Percentiles rank a stretch among this genome's conserved stretches.
Evolutionary conservation across 257 asterid species (phyloP).

Genomic region (Craterostigma plantagineum): DNA sequence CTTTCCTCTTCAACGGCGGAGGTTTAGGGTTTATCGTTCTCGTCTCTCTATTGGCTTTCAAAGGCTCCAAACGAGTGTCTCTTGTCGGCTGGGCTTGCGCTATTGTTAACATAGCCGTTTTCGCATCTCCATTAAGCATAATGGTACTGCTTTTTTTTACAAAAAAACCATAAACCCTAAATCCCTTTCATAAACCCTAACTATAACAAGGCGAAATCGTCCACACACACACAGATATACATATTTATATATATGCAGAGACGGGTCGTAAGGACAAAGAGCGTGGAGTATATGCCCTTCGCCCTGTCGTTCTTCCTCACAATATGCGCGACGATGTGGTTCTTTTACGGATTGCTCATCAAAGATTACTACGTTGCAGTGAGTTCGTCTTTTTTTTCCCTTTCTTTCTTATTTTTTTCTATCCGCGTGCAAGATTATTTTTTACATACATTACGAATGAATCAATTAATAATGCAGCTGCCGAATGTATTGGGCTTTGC

Average conservation of each 20-base stretch:
- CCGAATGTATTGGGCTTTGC: slow-evolving; percentile 1
- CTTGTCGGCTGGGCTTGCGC: background rate
- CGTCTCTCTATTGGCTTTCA: background rate
- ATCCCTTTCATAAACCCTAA: no score
- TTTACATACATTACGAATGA: background rate
- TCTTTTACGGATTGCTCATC: slow-evolving; percentile 3
- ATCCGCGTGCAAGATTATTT: no score
- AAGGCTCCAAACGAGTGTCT: background rate
- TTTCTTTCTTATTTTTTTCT: no score
- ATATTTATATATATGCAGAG: background rate
- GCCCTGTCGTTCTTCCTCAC: background rate
- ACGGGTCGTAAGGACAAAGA: background rate
- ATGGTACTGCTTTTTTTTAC: background rate
- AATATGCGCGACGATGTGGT: background rate
- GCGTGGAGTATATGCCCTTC: slow-evolving; percentile 2
- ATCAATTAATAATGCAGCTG: background rate
- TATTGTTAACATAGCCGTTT: background rate
- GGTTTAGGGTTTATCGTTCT: background rate
- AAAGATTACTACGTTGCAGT: background rate
- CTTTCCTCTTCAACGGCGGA: background rate
- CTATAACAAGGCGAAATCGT: no score
- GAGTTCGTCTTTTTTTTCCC: background rate
- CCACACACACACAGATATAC: background rate
- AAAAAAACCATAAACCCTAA: background rate
- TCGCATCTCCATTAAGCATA: slow-evolving; percentile 1